phyloP scores from a whole-genome alignment of 441 rosid genomes.

The Raphanus hybrid region DNA sequence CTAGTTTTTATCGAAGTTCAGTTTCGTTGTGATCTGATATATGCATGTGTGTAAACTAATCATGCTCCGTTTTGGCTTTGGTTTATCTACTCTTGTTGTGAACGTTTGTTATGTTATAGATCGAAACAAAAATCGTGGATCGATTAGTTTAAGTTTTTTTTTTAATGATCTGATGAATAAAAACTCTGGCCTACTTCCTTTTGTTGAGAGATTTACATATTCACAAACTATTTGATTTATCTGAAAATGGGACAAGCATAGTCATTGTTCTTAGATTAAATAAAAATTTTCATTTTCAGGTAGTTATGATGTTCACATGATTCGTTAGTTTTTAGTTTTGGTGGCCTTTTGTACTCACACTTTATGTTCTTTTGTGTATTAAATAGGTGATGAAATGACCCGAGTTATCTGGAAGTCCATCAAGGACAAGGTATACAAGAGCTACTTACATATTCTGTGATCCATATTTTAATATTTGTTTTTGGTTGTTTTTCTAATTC shows the following conservation, averaged over 20 bases:
- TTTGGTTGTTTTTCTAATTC: neutral
- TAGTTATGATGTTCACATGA: neutral
- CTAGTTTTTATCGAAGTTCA: no score
- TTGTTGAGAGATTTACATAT: neutral
- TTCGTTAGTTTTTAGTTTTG: neutral
- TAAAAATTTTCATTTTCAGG: neutral
- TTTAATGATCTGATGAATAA: no score
- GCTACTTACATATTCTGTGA: neutral
- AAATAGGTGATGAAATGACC: slow-evolving; percentile 86
- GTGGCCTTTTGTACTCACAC: neutral
- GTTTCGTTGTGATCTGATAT: no score
- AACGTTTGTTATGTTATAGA: no score
- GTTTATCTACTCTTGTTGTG: no score
- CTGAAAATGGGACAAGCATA: slow-evolving; percentile 1
- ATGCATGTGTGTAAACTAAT: no score
- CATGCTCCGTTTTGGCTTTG: no score
- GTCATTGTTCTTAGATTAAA: neutral
- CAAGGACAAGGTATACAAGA: slow-evolving; percentile 72
- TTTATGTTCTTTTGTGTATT: slow-evolving; percentile 8
- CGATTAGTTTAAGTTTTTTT: no score
- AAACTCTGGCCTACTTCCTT: neutral
- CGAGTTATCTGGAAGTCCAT: slow-evolving; percentile 83
- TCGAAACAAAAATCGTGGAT: no score
- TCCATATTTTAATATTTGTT: neutral
- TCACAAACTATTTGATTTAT: neutral